phyloP scores from a whole-genome alignment of 2,329 filamentous ascomycete species.

The Ceratocystis eucalypticola region DNA sequence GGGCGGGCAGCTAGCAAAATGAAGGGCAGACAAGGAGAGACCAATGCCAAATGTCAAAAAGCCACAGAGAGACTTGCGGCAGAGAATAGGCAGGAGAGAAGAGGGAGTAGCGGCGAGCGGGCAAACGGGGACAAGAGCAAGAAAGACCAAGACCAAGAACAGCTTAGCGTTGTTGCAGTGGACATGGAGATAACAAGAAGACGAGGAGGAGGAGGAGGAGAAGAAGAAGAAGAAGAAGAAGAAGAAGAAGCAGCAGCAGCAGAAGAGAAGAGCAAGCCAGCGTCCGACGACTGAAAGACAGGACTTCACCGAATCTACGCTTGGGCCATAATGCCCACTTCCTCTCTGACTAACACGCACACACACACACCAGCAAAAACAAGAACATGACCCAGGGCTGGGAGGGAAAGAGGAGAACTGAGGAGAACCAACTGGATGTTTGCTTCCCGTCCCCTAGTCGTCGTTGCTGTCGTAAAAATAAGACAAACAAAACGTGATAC shows the following conservation, averaged over 20 bases:
- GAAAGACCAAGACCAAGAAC: too few species aligned
- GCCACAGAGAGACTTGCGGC: not conserved
- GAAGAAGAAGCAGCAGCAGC: not conserved
- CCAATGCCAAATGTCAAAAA: not conserved
- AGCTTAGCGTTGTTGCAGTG: too few species aligned
- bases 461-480: not conserved
- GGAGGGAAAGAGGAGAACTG: not conserved
- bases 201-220: too few species aligned
- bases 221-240: too few species aligned
- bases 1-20: not conserved
- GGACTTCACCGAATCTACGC: not conserved
- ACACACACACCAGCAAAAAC: not conserved
- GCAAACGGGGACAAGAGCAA: too few species aligned
- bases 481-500: not conserved
- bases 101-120: not conserved
- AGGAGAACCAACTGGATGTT: not conserved
- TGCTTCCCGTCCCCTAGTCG: not conserved
- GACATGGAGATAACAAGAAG: too few species aligned
- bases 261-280: not conserved
- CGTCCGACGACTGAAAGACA: not conserved
- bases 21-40: not conserved
- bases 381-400: not conserved
- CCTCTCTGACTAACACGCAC: not conserved
- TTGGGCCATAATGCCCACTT: not conserved
- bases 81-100: not conserved